These are phyloP conservation scores for Herpetospermum pedunculosum DNA, from an alignment of 306 rosid species.

Conservation along the genomic window DNA sequence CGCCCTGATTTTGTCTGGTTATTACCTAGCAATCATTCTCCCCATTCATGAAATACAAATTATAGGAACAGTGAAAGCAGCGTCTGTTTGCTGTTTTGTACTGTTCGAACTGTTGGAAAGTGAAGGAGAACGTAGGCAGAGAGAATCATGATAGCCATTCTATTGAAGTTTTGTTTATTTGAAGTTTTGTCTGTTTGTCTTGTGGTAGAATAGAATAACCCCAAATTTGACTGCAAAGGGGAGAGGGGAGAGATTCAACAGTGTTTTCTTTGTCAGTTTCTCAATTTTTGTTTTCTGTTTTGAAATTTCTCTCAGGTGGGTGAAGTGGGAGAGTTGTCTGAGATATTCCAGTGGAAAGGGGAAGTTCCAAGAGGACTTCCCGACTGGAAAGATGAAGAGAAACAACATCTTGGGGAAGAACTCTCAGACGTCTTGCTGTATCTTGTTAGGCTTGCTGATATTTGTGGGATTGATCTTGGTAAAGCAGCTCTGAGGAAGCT, in stretches of 20 bases:
- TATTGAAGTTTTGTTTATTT: not conserved
- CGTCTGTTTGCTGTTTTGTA: not conserved
- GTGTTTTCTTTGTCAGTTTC: not conserved
- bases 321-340: conserved; percentile 8
- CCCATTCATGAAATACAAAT: not conserved
- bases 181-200: not conserved
- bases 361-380: conserved; percentile 13
- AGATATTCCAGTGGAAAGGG: conserved; percentile 16
- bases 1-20: not conserved
- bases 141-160: not conserved
- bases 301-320: not conserved
- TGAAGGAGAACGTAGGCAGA: not conserved
- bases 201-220: not conserved
- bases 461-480: conserved; percentile 15
- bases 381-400: conserved; percentile 17
- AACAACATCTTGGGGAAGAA: conserved; percentile 15
- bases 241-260: not conserved
- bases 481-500: conserved; percentile 7
- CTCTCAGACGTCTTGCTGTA: conserved; percentile 16
- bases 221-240: not conserved
- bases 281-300: no score
- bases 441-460: conserved; percentile 9
- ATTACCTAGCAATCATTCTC: not conserved
- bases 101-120: not conserved
- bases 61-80: not conserved